Evolutionary conservation across 106 monocot species (phyloP).

Genomic region (Allium cepa): DNA sequence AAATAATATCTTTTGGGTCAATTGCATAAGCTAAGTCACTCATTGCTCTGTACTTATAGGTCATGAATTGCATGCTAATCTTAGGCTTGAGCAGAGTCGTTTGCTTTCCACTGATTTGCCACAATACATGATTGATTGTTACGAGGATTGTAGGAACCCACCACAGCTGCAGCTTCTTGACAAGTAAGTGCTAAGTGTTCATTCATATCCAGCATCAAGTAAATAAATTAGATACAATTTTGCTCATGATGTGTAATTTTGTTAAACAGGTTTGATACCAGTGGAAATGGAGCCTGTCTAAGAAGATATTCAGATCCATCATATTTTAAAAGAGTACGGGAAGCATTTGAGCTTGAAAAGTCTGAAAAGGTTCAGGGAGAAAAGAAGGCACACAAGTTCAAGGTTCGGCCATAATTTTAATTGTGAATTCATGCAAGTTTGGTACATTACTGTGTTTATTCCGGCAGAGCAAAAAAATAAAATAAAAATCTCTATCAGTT

Average conservation of each 20-base stretch:
- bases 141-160: constrained; percentile 93
- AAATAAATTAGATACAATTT: neutral
- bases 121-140: constrained; percentile 84
- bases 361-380: constrained; percentile 36
- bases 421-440: neutral
- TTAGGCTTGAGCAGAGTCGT: constrained; percentile 37
- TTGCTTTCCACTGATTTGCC: constrained; percentile 69
- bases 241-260: neutral
- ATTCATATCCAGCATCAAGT: neutral
- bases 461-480: neutral
- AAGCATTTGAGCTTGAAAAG: constrained; percentile 31
- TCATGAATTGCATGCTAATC: constrained; percentile 58
- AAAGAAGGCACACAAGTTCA: constrained; percentile 28
- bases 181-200: constrained; percentile 34
- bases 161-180: constrained; percentile 89
- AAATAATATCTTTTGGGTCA: neutral
- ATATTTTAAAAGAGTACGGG: constrained; percentile 67
- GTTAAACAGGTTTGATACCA: constrained; percentile 68
- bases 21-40: too few species aligned
- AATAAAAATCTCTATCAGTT: too few species aligned
- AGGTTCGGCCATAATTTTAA: constrained; percentile 21
- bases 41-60: constrained; percentile 25
- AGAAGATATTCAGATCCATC: constrained; percentile 96
- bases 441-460: neutral
- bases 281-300: constrained; percentile 75